Conservation (phyloP, 371 early-diverging fungal species). For the Catenaria anguillulae region DNA sequence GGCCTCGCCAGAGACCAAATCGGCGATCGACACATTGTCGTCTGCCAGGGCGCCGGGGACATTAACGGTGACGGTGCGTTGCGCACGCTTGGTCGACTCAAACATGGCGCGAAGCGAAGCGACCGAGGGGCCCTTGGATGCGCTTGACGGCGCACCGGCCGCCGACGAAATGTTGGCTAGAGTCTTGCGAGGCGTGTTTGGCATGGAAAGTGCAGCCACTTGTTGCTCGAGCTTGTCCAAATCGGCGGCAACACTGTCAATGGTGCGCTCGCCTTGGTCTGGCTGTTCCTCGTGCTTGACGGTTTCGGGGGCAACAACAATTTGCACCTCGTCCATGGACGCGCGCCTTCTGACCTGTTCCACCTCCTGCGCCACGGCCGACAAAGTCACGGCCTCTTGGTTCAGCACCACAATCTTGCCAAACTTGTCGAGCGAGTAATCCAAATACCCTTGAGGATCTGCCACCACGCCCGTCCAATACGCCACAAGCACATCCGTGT, state of each 20-base stretch:
- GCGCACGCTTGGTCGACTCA: background rate
- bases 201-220: background rate
- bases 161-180: too few relatives aligned
- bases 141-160: background rate
- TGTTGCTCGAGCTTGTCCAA: background rate
- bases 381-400: background rate
- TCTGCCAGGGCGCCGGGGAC: background rate
- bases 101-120: conserved; percentile 3
- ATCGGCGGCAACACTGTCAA: background rate
- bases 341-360: too few relatives aligned
- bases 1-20: background rate
- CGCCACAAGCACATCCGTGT: conserved; percentile 1
- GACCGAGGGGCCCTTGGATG: background rate
- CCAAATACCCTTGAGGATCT: background rate
- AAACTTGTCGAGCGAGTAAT: conserved; percentile 1
- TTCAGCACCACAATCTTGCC: conserved; percentile 4
- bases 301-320: background rate
- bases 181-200: too few relatives aligned
- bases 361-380: too few relatives aligned
- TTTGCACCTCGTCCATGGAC: too few relatives aligned
- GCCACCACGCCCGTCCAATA: background rate
- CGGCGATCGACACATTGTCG: background rate
- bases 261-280: background rate
- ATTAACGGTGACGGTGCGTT: background rate
- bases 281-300: background rate